phyloP scores from a whole-genome alignment of 2,329 filamentous ascomycete genomes.

The Aspergillus ochraceoroseus region DNA sequence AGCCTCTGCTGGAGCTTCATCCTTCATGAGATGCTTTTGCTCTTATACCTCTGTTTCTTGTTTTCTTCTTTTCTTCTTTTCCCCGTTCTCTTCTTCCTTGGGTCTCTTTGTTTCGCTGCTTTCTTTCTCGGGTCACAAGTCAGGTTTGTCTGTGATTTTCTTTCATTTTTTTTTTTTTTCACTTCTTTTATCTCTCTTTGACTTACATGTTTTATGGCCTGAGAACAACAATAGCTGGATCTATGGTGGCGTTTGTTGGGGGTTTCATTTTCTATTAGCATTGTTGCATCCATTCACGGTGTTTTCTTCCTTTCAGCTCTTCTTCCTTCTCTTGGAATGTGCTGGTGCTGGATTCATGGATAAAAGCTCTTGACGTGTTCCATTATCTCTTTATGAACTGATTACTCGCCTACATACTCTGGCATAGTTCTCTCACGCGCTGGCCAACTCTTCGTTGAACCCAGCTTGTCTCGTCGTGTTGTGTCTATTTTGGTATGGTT shows the following conservation, averaged over 20 bases:
- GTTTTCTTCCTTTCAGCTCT: constrained; percentile 7
- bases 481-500: constrained; percentile 7
- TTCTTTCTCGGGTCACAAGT: background rate
- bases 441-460: background rate
- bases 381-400: constrained; percentile 2
- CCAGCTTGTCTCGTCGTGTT: no score
- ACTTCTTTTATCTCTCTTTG: background rate
- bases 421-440: background rate
- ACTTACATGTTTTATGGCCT: constrained; percentile 4
- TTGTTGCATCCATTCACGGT: constrained; percentile 13
- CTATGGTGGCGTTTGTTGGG: background rate
- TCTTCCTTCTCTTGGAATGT: constrained; percentile 4
- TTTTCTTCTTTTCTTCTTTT: constrained; percentile 1
- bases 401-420: background rate
- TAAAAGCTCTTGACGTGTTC: constrained; percentile 6
- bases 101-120: constrained; percentile 3
- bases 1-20: constrained; percentile 8
- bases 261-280: constrained; percentile 6
- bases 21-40: constrained; percentile 5
- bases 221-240: constrained; percentile 8
- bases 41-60: constrained; percentile 1
- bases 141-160: background rate
- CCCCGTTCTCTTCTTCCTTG: constrained; percentile 2
- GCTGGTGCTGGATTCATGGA: constrained; percentile 6
- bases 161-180: background rate